phyloP scores from a whole-genome alignment of 2,329 filamentous ascomycete species.

The Acarospora socialis region DNA sequence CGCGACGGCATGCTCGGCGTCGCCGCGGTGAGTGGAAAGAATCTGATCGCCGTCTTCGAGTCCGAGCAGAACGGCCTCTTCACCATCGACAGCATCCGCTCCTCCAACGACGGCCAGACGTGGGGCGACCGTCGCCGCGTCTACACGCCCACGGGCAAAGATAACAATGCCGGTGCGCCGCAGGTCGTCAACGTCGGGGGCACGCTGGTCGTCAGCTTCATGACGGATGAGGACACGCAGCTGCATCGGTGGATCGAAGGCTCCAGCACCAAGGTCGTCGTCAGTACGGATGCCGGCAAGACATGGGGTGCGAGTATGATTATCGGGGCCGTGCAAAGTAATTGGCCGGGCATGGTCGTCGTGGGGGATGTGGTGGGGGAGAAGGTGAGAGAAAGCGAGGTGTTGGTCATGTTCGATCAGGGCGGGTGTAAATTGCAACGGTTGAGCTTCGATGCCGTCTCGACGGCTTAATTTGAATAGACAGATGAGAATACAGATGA shows the following conservation, averaged over 20 bases:
- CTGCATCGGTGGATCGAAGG: constrained; percentile 11
- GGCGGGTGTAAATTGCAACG: constrained; percentile 6
- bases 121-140: constrained; percentile 27
- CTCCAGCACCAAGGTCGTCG: constrained; percentile 15
- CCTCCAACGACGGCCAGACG: constrained; percentile 27
- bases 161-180: constrained; percentile 28
- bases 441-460: too few relatives aligned
- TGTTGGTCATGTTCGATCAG: constrained; percentile 9
- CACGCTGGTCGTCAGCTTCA: constrained; percentile 30
- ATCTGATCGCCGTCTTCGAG: constrained; percentile 32
- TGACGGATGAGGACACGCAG: constrained; percentile 29
- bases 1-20: constrained; percentile 35
- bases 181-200: constrained; percentile 30
- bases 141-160: constrained; percentile 22
- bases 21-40: constrained; percentile 19
- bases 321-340: constrained; percentile 16
- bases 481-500: too few relatives aligned
- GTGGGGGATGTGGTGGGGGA: constrained; percentile 4
- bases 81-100: constrained; percentile 25
- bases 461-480: too few relatives aligned
- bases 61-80: constrained; percentile 22
- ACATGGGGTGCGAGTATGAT: constrained; percentile 21
- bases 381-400: neutral
- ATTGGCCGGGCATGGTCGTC: constrained; percentile 18
- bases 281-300: constrained; percentile 15